A percentile compares a stretch with the other conserved stretches of the same genome.
phyloP scores from a whole-genome alignment of 179 eudicot species.

The Nepenthes alata region DNA sequence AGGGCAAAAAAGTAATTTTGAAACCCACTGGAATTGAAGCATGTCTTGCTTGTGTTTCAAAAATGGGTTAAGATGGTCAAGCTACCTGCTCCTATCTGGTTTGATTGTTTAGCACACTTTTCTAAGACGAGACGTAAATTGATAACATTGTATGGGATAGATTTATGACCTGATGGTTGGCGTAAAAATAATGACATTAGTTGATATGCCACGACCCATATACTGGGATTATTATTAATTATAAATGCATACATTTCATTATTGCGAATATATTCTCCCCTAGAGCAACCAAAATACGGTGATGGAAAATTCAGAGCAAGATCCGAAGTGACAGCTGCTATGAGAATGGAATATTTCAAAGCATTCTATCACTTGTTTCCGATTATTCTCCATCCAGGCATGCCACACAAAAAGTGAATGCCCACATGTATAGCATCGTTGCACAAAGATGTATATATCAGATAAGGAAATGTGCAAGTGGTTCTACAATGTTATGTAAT shows the following conservation, averaged over 20 bases:
- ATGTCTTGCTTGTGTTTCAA: slow-evolving; percentile 10
- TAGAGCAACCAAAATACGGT: slow-evolving; percentile 11
- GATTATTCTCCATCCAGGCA: too few relatives aligned
- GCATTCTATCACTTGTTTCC: slow-evolving; percentile 1
- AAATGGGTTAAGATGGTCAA: slow-evolving; percentile 4
- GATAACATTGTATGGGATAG: neutral
- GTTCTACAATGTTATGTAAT: too few relatives aligned
- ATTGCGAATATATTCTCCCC: slow-evolving; percentile 9
- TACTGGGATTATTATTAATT: slow-evolving; percentile 9
- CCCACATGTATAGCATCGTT: too few relatives aligned
- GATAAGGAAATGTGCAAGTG: too few relatives aligned
- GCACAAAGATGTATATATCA: too few relatives aligned
- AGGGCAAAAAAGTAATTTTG: too few relatives aligned
- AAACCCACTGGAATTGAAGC: neutral
- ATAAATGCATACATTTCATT: slow-evolving; percentile 4
- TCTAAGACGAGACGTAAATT: slow-evolving; percentile 4
- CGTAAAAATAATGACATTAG: slow-evolving; percentile 14
- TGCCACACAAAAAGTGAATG: too few relatives aligned
- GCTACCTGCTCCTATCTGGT: slow-evolving; percentile 5
- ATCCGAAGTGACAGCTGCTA: slow-evolving; percentile 20
- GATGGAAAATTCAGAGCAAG: slow-evolving; percentile 11
- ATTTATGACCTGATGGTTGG: neutral
- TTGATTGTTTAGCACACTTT: slow-evolving; percentile 10
- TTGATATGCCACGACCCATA: slow-evolving; percentile 8
- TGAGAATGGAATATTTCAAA: slow-evolving; percentile 14